Evolutionary conservation across 371 early-diverging fungal species (phyloP).

Genomic region (Rhizopus stolonifer): DNA sequence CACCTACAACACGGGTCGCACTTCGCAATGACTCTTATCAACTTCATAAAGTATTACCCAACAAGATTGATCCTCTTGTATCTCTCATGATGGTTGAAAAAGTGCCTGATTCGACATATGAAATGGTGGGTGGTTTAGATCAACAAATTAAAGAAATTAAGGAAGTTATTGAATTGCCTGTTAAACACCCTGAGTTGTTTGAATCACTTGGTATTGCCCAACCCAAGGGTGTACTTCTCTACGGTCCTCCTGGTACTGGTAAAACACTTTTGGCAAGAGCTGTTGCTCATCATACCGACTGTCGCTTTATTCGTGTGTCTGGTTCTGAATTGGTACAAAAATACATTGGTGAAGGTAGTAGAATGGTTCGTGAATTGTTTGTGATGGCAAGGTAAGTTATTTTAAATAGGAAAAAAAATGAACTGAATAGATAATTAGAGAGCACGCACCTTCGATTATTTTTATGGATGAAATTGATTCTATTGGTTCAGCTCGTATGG

Average conservation of each 20-base stretch:
- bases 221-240: conserved; percentile 94
- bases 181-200: conserved; percentile 78
- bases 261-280: conserved; percentile 99
- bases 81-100: conserved; percentile 99
- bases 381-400: conserved; percentile 89
- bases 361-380: conserved; percentile 99
- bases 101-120: conserved; percentile 99
- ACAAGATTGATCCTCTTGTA: conserved; percentile 99
- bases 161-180: conserved; percentile 99
- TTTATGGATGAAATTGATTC: conserved; percentile 99
- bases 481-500: conserved; percentile 98
- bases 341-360: conserved; percentile 97
- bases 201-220: conserved; percentile 48
- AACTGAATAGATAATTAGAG: conserved; percentile 57
- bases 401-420: neutral
- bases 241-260: conserved; percentile 99
- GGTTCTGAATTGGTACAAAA: conserved; percentile 99
- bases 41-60: conserved; percentile 99
- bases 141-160: conserved; percentile 99
- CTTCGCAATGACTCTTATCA: conserved; percentile 97
- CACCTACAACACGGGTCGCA: conserved; percentile 96
- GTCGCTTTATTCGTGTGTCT: conserved; percentile 99
- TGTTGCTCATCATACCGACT: conserved; percentile 99
- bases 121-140: conserved; percentile 99
- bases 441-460: conserved; percentile 97